Base-by-base conservation (phyloP, 2,329 filamentous ascomycete species). In the Epichloe elymi region DNA sequence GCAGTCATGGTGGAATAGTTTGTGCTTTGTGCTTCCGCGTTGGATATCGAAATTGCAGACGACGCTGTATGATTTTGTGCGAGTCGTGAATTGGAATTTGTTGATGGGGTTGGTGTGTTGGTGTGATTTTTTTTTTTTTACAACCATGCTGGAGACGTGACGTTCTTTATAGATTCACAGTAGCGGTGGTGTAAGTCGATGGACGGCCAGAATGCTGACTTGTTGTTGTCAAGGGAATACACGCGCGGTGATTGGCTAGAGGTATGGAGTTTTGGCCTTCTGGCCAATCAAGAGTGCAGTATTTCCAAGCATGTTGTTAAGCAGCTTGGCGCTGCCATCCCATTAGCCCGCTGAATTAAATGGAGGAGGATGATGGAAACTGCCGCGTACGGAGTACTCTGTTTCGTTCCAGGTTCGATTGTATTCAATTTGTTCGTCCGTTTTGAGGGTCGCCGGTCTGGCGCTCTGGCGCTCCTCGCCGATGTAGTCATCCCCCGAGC, bases 1-100 rank as follows among this genome's bases (percentile, higher is more conserved):
- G 60, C 55, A 35, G 63, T 60, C 65, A 69, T 69, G 58, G 47
- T 65, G 58, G 10, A 23, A 7, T 42, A 35, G 39, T 37, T 10
- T 45, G 48, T 54, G 45, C 15, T 46, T 48, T 20, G 30, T 33
- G 7, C n/a, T 37, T 30, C 36, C 52, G 14, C 36, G 12, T 17
- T 19, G 17, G 4, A 11, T 40, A 1, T 26, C 10, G 10, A 6
- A 6, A 35, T 26, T 42, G 39, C 42, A 39, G 10, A 15, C 11
- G 8, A 6, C 23, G 19, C 30, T 49, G 26, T 26, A 8, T 30
- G 5, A 15, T 15, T n/a, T 5, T 46, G 33, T 17, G 10, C 6
- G 33, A 36, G 5, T 20, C 5, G 35, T 11, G 33, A 37, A 26
- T 46, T 33, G 23, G 23, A 10, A 1, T 26, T 45, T 15, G 6